These are phyloP conservation scores for Metschnikowia bowlesiae DNA, from an alignment of 805 yeast species.

Conservation along the genomic window DNA sequence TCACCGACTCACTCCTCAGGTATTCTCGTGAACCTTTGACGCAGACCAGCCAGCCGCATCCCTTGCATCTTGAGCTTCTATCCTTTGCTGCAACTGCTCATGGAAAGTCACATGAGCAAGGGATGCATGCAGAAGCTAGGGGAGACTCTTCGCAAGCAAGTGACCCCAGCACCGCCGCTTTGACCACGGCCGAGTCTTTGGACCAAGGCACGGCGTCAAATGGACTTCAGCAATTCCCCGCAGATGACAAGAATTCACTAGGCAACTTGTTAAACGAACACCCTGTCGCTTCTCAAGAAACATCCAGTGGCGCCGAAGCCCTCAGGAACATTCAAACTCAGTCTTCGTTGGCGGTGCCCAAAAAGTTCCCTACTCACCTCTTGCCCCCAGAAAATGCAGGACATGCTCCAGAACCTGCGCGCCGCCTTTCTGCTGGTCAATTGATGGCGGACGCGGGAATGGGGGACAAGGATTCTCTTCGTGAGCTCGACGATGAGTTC, in stretches of 20 bases:
- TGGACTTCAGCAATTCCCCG: neutral
- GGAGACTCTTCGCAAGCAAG: neutral
- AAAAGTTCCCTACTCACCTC: neutral
- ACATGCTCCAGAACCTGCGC: neutral
- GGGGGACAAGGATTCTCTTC: constrained; percentile 34
- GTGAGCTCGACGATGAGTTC: constrained; percentile 63
- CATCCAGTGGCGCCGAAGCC: neutral
- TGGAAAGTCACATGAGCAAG: constrained; percentile 7
- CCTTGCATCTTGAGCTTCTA: constrained; percentile 16
- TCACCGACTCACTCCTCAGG: constrained; percentile 8
- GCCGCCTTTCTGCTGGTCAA: neutral
- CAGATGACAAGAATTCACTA: neutral
- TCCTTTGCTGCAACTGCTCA: constrained; percentile 18
- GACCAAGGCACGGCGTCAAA: neutral
- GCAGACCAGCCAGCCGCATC: neutral
- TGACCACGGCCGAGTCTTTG: neutral
- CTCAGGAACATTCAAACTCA: constrained; percentile 1
- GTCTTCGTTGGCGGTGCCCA: neutral
- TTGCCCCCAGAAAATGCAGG: neutral
- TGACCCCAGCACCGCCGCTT: neutral
- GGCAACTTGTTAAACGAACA: neutral
- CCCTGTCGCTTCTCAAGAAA: neutral
- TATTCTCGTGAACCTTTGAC: constrained; percentile 1
- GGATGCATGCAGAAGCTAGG: neutral
- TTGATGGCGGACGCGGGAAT: constrained; percentile 3